These are phyloP conservation scores for Botrytis aclada DNA, from an alignment of 2,329 filamentous ascomycete species.

Conservation along the genomic window DNA sequence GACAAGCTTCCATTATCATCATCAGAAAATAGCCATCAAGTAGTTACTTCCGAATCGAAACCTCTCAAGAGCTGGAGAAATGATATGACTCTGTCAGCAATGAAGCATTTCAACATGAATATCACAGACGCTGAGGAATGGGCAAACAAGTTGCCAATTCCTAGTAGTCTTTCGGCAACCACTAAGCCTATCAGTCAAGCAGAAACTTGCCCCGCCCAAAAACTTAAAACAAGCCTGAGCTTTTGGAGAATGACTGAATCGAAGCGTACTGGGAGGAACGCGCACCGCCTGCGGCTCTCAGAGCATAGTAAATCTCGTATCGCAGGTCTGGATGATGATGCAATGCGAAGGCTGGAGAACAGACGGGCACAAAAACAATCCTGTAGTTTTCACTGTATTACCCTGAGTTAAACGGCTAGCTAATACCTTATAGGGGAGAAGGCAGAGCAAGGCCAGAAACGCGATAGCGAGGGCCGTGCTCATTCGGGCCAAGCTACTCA, in stretches of 20 bases:
- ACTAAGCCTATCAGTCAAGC: background rate
- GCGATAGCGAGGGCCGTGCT: too few species aligned
- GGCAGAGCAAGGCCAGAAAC: too few species aligned
- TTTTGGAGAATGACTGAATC: background rate
- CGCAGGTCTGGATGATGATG: too few species aligned
- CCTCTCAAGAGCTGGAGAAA: constrained; percentile 14
- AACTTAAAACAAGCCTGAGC: too few species aligned
- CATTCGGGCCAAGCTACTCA: too few species aligned
- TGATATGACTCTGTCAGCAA: constrained; percentile 15
- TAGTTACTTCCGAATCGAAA: background rate
- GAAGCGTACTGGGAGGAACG: background rate
- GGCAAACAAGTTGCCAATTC: background rate
- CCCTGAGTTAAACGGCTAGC: too few species aligned
- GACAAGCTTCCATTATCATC: background rate
- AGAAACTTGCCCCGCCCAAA: background rate
- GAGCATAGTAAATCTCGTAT: too few species aligned
- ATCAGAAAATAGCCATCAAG: background rate
- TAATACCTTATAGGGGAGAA: too few species aligned
- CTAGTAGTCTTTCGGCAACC: background rate
- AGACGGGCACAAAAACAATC: too few species aligned
- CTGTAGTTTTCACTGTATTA: too few species aligned
- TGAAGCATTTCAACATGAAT: constrained; percentile 19
- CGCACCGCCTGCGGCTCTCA: too few species aligned
- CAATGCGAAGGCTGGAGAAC: too few species aligned
- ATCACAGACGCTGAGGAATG: constrained; percentile 11